Conservation (phyloP, 1,284 basidiomycete genomes). For the Malassezia sympodialis region DNA sequence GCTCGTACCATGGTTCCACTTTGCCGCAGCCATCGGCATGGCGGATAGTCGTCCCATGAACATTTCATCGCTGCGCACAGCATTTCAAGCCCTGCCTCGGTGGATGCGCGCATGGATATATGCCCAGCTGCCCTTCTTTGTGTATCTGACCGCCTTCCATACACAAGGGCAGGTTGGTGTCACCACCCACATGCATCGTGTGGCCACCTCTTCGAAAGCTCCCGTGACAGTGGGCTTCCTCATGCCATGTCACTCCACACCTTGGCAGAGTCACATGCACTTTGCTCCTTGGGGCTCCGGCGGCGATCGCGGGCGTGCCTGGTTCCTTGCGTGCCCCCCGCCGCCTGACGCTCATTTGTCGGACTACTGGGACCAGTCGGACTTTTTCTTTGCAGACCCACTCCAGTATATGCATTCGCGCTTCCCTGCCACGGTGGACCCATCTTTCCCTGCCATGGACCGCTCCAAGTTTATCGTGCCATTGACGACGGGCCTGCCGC, state of each 20-base stretch:
- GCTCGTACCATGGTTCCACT: slow-evolving; percentile 69
- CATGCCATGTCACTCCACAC: slow-evolving; percentile 97
- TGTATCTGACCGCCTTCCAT: slow-evolving; percentile 30
- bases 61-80: not conserved
- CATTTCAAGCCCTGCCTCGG: not conserved
- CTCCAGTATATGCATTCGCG: slow-evolving; percentile 57
- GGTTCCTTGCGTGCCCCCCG: slow-evolving; percentile 35
- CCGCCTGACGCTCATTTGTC: not conserved
- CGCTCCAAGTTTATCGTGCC: not conserved
- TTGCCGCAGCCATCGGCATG: slow-evolving; percentile 56
- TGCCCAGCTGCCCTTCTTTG: slow-evolving; percentile 20
- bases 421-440: slow-evolving; percentile 60
- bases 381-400: slow-evolving; percentile 70
- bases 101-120: slow-evolving; percentile 16
- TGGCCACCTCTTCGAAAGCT: slow-evolving; percentile 15
- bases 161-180: slow-evolving; percentile 25
- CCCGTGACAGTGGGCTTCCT: slow-evolving; percentile 59
- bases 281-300: slow-evolving; percentile 6
- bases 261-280: slow-evolving; percentile 84
- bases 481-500: not conserved
- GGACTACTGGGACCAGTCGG: slow-evolving; percentile 68
- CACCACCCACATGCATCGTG: slow-evolving; percentile 19
- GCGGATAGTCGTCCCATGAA: not conserved
- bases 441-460: slow-evolving; percentile 54
- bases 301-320: slow-evolving; percentile 18